Conservation (phyloP, 352 stramenopile species). For the Lagenidium giganteum region DNA sequence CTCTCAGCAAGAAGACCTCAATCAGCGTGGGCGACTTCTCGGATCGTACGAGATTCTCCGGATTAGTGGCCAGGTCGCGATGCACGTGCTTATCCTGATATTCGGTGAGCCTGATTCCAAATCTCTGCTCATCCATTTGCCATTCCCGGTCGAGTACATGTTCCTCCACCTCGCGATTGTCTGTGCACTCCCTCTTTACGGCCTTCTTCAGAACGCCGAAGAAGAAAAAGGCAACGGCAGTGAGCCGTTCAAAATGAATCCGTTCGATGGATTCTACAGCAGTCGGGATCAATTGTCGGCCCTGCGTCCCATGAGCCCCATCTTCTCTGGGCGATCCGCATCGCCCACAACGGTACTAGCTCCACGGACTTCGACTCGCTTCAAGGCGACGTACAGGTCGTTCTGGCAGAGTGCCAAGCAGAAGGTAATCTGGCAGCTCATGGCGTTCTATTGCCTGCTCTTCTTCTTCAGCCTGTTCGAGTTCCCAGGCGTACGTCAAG, state of each 20-base stretch:
- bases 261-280: neutral
- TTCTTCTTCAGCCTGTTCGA: slow-evolving; percentile 35
- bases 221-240: slow-evolving; percentile 10
- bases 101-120: slow-evolving; percentile 3
- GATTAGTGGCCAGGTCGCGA: slow-evolving; percentile 18
- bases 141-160: slow-evolving; percentile 12
- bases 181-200: slow-evolving; percentile 24
- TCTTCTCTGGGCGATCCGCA: neutral
- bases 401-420: slow-evolving; percentile 26
- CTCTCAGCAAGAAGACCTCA: slow-evolving; percentile 34
- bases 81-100: slow-evolving; percentile 18
- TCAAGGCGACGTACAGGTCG: slow-evolving; percentile 12
- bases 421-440: slow-evolving; percentile 39
- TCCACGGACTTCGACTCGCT: neutral
- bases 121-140: slow-evolving; percentile 9
- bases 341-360: neutral
- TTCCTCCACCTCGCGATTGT: slow-evolving; percentile 24
- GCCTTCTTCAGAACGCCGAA: slow-evolving; percentile 19
- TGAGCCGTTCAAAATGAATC: neutral
- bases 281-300: neutral
- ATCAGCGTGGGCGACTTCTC: slow-evolving; percentile 18
- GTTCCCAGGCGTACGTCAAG: slow-evolving; percentile 12
- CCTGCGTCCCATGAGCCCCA: neutral
- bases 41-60: slow-evolving; percentile 28
- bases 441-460: slow-evolving; percentile 35